Evolutionary conservation across 2,329 filamentous ascomycete species (phyloP), one percentile per base, ranked within the genome.

Genomic region (Boeremia lycopersici): DNA sequence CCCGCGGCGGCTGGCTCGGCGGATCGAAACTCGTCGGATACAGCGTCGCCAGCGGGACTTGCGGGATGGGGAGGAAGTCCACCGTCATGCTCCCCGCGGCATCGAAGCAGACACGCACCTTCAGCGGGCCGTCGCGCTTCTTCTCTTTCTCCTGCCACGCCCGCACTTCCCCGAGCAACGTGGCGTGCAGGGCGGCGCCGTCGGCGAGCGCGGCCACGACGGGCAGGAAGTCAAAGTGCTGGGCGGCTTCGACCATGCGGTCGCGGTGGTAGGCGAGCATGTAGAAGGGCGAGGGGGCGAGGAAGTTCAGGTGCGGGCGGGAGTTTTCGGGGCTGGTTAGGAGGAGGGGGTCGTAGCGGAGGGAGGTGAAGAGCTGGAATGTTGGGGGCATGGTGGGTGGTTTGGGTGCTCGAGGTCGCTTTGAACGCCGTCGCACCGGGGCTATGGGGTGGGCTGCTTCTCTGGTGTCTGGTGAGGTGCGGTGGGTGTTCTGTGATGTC

Each of bases 241-340:
- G 68, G 23, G 82, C 79, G 38, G 82, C 79, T 65, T 79, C 82
- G n/a, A 91, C 79, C 70, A 96, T 83, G 48, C 92, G 88, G 70
- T 93, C 89, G 40, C 86, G 84, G 72, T 96, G 92, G 63, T 88
- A 87, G 53, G 86, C 81, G 13, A 95, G 82, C 82, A 96, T 91
- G 74, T 96, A 96, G 63, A 91, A 87, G 0, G 87, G 84, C 8
- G 86, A 89, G 6, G 77, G 68, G 25, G 78, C 75, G 25, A 67
- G 60, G 63, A 77, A 79, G 65, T 86, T 86, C 77, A 72, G 68
- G 47, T 57, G 63, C 33, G 63, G 64, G 38, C 81, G 87, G 15
- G 79, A 83, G 48, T 76, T 77, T 50, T 76, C 69, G 1, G 52
- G 13, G 2, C 70, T 74, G 12, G 56, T 53, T 0, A 73, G 61